Base-by-base conservation (phyloP, 164 flowering plant species). In the Echeveria elegans region DNA sequence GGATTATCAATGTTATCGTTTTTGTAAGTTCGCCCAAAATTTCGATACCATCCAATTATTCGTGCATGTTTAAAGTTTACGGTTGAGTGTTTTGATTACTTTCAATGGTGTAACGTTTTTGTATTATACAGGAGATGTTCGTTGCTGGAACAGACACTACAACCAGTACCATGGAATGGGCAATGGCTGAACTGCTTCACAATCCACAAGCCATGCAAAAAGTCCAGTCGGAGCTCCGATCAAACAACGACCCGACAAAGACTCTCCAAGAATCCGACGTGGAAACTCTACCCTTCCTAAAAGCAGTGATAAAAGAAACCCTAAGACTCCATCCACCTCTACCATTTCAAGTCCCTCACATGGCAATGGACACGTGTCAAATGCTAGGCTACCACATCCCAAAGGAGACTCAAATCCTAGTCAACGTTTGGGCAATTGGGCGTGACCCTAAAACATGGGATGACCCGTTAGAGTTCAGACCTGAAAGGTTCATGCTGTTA, bases 101-200 rank as follows among this genome's bases (percentile, higher is more conserved):
- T 14, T 4, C 12, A 38, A n/a, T 38, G 41, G 12, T 38, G 41
- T 38, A 4, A 38, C 12, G n/a, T 1, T 38, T 38, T 38, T 38
- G 41, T 1, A 8, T 38, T 12, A 43, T 1, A 43, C 67, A 84
- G 88, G 88, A 82, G 50, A 73, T 86, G 77, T 86, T 86, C 59
- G 41, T 74, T 0, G 87, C 87, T 3, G 88, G 86, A n/a, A 74
- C 85, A 0, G 88, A 85, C 65, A 85, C 86, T 2, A 81, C 83
- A 0, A 78, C 81, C 6, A 81, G 82, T 77, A 78, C 83, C 0
- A 16, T 81, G 28, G 88, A 85, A 65, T 85, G 88, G 88, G 82
- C 82, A 23, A 74, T 82, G 81, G 74, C 83, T 0, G 88, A 85
- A 69, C 81, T 85, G 10, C 77, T 85, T 18, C 79, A 69, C 72